phyloP scores from a whole-genome alignment of 2,329 filamentous ascomycete species.

The Penicillium sp. region DNA sequence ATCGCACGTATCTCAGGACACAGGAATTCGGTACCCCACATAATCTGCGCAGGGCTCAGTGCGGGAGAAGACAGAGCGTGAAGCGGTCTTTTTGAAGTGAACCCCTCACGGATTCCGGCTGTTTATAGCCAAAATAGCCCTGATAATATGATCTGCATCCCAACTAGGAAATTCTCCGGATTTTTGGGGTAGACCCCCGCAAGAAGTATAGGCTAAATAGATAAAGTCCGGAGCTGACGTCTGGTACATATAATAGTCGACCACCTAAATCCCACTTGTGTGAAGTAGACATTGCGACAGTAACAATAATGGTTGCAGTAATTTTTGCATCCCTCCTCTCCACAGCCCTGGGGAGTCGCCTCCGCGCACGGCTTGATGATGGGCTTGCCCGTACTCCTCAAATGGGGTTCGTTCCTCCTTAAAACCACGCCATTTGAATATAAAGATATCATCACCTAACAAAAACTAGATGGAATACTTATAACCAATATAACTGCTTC shows the following conservation, averaged over 20 bases:
- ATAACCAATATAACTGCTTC: constrained; percentile 60
- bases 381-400: constrained; percentile 34
- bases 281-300: too few relatives aligned
- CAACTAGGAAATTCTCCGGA: constrained; percentile 6
- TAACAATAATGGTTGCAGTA: not conserved
- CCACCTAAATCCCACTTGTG: too few relatives aligned
- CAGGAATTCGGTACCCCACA: too few relatives aligned
- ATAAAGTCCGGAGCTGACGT: not conserved
- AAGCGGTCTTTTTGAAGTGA: too few relatives aligned
- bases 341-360: not conserved
- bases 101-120: too few relatives aligned
- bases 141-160: not conserved
- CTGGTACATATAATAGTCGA: not conserved
- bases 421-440: too few relatives aligned
- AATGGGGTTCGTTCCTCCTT: constrained; percentile 31
- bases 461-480: constrained; percentile 59
- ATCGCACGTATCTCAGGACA: too few relatives aligned
- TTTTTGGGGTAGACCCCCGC: not conserved
- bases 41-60: too few relatives aligned
- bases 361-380: constrained; percentile 26
- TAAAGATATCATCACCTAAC: not conserved
- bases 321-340: not conserved
- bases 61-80: too few relatives aligned
- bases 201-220: not conserved
- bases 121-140: too few relatives aligned